Percentiles rank a stretch among this genome's conserved stretches.
Evolutionary conservation across 73 alveolate species (phyloP).

Genomic region (Paramecium primaurelia): DNA sequence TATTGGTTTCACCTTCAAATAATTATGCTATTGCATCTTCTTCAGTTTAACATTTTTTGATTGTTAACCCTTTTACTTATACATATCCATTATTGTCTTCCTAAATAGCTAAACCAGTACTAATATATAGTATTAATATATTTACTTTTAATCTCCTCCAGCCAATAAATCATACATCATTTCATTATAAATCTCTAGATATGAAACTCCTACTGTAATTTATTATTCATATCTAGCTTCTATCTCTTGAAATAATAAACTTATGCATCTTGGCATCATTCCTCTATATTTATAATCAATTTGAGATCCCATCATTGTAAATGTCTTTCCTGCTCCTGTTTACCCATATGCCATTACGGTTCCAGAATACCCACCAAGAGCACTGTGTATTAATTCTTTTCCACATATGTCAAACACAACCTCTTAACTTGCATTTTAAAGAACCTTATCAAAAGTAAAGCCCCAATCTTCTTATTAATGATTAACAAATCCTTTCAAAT

Average conservation of each 20-base stretch:
- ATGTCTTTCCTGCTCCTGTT: conserved; percentile 99
- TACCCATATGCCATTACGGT: conserved; percentile 98
- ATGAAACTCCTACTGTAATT: conserved; percentile 89
- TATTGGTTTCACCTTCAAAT: conserved; percentile 98
- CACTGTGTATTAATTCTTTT: conserved; percentile 62
- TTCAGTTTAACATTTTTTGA: conserved; percentile 80
- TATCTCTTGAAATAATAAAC: conserved; percentile 89
- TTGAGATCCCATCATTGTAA: conserved; percentile 98
- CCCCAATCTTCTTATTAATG: conserved; percentile 98
- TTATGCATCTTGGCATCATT: conserved; percentile 96
- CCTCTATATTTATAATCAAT: conserved; percentile 97
- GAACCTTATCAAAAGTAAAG: conserved; percentile 95
- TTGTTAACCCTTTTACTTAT: conserved; percentile 87
- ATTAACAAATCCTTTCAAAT: conserved; percentile 84
- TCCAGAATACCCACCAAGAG: conserved; percentile 66
- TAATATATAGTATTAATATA: background rate
- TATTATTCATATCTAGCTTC: conserved; percentile 84
- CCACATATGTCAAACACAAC: conserved; percentile 87
- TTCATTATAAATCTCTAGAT: conserved; percentile 99
- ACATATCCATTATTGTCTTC: conserved; percentile 93
- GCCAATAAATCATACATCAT: conserved; percentile 94
- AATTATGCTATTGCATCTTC: conserved; percentile 96
- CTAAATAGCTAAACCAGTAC: conserved; percentile 56
- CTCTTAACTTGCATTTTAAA: conserved; percentile 93
- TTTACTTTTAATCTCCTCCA: conserved; percentile 3